A percentile compares a stretch with the other conserved stretches of the same genome.
Evolutionary conservation across 176 grass and related monocot species (phyloP).

Genomic region (Raddia distichophylla): DNA sequence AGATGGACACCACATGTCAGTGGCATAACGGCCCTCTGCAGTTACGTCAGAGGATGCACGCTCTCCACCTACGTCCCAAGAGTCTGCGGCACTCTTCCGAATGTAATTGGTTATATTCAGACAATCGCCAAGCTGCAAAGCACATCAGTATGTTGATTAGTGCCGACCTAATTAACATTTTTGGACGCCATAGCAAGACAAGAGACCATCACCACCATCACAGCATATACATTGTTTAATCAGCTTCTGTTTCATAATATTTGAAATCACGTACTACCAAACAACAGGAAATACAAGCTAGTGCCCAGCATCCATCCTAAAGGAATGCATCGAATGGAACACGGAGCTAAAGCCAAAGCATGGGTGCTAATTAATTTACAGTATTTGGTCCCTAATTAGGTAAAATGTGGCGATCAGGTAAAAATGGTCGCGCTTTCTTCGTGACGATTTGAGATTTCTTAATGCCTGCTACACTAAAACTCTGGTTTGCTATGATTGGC

Average conservation of each 20-base stretch:
- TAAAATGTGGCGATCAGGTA: neutral
- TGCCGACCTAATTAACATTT: slow-evolving; percentile 12
- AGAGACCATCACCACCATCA: neutral
- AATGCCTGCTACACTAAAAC: neutral
- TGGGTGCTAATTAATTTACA: neutral
- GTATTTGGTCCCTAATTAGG: neutral
- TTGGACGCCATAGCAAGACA: neutral
- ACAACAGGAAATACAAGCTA: neutral
- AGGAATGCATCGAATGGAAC: neutral
- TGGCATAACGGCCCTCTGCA: too few relatives aligned
- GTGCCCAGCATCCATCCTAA: neutral
- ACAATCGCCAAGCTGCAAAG: neutral
- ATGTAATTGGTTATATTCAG: neutral
- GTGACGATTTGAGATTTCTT: neutral
- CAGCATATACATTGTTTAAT: neutral
- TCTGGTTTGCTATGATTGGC: slow-evolving; percentile 7
- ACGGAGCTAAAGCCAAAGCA: neutral
- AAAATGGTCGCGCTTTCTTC: neutral
- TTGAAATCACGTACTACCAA: neutral
- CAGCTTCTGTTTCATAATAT: neutral
- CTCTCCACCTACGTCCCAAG: too few relatives aligned
- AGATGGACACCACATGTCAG: too few relatives aligned
- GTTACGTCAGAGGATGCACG: too few relatives aligned
- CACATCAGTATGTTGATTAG: neutral
- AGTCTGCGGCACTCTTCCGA: neutral